Evolutionary conservation across 2,329 filamentous ascomycete genomes (phyloP).

Genomic region (Aspergillus tanneri): DNA sequence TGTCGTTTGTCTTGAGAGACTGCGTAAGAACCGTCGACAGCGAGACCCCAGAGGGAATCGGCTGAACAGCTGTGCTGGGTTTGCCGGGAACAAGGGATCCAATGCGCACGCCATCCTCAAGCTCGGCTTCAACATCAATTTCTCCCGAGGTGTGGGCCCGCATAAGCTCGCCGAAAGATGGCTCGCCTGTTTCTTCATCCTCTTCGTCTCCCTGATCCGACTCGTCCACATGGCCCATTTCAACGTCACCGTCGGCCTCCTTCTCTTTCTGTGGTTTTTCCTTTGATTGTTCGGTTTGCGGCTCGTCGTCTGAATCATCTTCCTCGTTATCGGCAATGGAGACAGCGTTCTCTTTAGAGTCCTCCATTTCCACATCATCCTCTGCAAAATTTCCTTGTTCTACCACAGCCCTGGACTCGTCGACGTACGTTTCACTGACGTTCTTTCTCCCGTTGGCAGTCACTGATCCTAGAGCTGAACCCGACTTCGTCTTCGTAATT

Average conservation of each 20-base stretch:
- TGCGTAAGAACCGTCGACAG: conserved; percentile 91
- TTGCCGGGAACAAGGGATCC: conserved; percentile 48
- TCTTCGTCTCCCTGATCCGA: conserved; percentile 35
- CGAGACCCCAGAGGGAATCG: conserved; percentile 70
- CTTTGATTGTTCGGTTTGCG: conserved; percentile 20
- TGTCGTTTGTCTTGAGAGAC: conserved; percentile 88
- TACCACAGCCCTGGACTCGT: conserved; percentile 59
- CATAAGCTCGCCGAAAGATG: conserved; percentile 85
- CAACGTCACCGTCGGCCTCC: conserved; percentile 23
- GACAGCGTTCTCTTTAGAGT: conserved; percentile 38
- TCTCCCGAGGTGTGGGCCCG: conserved; percentile 66
- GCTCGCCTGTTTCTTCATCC: conserved; percentile 50
- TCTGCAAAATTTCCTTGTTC: conserved; percentile 49
- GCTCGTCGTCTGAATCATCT: conserved; percentile 23
- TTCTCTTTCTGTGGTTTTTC: conserved; percentile 19
- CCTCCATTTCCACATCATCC: conserved; percentile 44
- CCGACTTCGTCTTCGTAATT: conserved; percentile 45
- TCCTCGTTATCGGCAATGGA: conserved; percentile 28
- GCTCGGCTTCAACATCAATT: conserved; percentile 67
- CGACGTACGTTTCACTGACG: conserved; percentile 52
- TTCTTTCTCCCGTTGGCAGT: conserved; percentile 55
- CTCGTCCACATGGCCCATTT: conserved; percentile 35
- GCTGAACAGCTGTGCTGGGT: conserved; percentile 50
- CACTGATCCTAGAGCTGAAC: conserved; percentile 46
- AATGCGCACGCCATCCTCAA: conserved; percentile 44